Evolutionary conservation across 1,284 basidiomycete species (phyloP).

Genomic region (Rhodotorula sp.): DNA sequence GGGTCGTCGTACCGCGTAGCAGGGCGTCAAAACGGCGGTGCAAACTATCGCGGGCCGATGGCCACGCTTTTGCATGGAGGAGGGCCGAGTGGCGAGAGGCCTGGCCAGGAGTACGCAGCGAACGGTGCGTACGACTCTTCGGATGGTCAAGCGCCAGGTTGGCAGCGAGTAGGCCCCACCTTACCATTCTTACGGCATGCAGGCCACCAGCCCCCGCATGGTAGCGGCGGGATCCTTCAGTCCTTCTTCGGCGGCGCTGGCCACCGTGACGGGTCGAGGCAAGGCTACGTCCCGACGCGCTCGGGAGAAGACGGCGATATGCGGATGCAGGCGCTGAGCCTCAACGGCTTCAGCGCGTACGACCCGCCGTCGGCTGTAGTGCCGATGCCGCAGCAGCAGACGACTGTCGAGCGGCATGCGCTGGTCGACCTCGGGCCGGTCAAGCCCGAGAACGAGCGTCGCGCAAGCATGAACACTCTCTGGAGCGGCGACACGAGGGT

Average conservation of each 20-base stretch:
- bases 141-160: no score
- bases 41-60: neutral
- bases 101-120: no score
- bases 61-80: neutral
- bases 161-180: no score
- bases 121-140: no score
- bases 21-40: no score
- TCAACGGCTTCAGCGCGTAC: slow-evolving; percentile 1
- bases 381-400: neutral
- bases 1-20: neutral
- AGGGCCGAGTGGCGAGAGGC: neutral
- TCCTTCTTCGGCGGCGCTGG: neutral
- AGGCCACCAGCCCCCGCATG: no score
- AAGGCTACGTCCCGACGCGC: neutral
- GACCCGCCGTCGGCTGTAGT: neutral
- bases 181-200: no score
- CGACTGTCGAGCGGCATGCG: neutral
- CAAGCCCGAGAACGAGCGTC: neutral
- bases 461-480: neutral
- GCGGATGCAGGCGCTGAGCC: neutral
- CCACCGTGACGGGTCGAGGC: neutral
- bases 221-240: no score
- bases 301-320: neutral
- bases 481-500: neutral
- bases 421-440: neutral